A percentile compares a stretch with the other conserved stretches of the same genome.
Evolutionary conservation across 257 asterid species (phyloP).

Genomic region (Osmanthus fragrans): DNA sequence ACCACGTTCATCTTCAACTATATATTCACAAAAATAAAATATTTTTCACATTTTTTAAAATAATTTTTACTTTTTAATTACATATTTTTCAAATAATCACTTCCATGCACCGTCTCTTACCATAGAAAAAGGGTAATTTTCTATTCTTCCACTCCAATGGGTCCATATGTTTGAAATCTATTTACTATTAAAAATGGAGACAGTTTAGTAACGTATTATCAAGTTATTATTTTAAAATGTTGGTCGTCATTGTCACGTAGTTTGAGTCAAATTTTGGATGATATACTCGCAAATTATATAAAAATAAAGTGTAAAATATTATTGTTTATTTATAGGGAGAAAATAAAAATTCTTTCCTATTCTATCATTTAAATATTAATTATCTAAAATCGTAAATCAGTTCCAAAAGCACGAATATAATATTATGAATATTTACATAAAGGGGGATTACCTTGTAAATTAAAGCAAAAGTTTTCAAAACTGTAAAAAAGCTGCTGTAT

Average conservation of each 20-base stretch:
- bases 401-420: background rate
- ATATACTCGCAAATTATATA: background rate
- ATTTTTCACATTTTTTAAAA: no score
- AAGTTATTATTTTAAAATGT: background rate
- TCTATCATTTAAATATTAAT: background rate
- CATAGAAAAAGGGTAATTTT: no score
- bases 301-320: background rate
- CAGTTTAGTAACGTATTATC: background rate
- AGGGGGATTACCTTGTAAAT: background rate
- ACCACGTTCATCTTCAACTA: no score
- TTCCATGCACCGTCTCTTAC: no score
- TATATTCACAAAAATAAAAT: no score
- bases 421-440: background rate
- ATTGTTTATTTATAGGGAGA: background rate
- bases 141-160: no score
- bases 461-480: background rate
- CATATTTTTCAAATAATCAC: no score
- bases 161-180: no score
- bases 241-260: background rate
- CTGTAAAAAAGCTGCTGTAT: slow-evolving; percentile 22
- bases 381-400: background rate
- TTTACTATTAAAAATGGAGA: background rate
- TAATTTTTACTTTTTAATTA: no score
- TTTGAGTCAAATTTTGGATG: background rate
- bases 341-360: background rate